Conservation (phyloP, 768 basidiomycete genomes). For the Tricholomella constricta region DNA sequence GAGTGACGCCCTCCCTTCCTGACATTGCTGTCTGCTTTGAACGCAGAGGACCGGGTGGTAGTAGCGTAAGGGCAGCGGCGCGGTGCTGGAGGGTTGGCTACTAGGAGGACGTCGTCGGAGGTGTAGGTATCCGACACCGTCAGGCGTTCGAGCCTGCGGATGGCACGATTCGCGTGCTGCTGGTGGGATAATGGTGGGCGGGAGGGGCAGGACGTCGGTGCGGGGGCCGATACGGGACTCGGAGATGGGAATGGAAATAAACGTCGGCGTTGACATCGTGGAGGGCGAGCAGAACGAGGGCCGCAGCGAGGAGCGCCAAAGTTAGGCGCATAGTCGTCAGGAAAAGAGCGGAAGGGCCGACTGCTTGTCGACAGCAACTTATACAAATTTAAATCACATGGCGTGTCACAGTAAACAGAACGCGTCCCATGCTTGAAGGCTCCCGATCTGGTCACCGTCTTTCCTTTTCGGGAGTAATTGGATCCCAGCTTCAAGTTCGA, state of each 20-base stretch:
- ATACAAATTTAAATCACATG: too few relatives aligned
- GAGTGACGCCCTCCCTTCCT: slow-evolving; percentile 15
- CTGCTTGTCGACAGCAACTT: too few relatives aligned
- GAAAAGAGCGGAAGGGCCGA: background rate
- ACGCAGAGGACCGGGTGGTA: slow-evolving; percentile 6
- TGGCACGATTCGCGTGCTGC: slow-evolving; percentile 58
- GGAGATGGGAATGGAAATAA: slow-evolving; percentile 22
- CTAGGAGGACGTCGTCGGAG: slow-evolving; percentile 34
- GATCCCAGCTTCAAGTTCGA: too few relatives aligned
- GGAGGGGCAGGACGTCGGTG: slow-evolving; percentile 7
- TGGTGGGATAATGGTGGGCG: slow-evolving; percentile 41
- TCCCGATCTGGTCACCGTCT: too few relatives aligned
- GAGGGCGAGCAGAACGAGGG: slow-evolving; percentile 1
- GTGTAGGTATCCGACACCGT: slow-evolving; percentile 42
- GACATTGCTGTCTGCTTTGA: slow-evolving; percentile 21
- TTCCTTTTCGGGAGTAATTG: too few relatives aligned
- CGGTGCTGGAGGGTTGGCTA: slow-evolving; percentile 44
- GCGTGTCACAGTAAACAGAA: too few relatives aligned
- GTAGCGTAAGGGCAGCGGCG: slow-evolving; percentile 31
- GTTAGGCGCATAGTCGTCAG: slow-evolving; percentile 12
- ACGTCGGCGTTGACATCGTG: slow-evolving; percentile 10
- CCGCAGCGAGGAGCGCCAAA: slow-evolving; percentile 7
- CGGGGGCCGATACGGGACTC: slow-evolving; percentile 7
- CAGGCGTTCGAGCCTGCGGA: slow-evolving; percentile 59
- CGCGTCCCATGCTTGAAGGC: too few relatives aligned